A percentile compares a stretch with the other conserved stretches of the same genome.
Conservation (phyloP, 257 asterid genomes). For the Verbascum thapsus region DNA sequence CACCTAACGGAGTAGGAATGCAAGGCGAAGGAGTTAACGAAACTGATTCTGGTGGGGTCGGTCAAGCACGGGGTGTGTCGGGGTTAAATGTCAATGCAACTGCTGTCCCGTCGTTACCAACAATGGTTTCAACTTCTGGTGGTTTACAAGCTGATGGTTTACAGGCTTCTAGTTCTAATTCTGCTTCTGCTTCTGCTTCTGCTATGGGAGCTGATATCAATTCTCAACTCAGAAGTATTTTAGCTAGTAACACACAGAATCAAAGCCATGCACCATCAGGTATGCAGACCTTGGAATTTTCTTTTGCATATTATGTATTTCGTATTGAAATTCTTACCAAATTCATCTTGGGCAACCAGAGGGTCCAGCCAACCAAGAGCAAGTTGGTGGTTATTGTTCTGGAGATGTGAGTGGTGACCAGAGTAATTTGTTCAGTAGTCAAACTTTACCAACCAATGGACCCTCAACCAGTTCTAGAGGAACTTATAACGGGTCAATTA, state of each 20-base stretch:
- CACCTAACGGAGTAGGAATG: conserved; percentile 52
- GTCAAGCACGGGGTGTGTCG: conserved; percentile 46
- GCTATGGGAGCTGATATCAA: conserved; percentile 42
- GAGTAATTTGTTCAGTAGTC: conserved; percentile 25
- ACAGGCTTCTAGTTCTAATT: conserved; percentile 40
- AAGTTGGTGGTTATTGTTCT: conserved; percentile 35
- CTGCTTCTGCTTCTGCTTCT: conserved; percentile 38
- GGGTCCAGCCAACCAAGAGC: conserved; percentile 39
- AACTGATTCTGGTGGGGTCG: conserved; percentile 46
- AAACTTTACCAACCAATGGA: conserved; percentile 25
- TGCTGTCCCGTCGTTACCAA: conserved; percentile 45
- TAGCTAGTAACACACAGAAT: conserved; percentile 33
- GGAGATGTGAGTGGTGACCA: conserved; percentile 34
- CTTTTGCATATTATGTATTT: neutral
- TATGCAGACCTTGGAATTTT: conserved; percentile 13
- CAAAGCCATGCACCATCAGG: conserved; percentile 46
- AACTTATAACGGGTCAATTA: conserved; percentile 22
- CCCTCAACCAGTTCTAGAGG: conserved; percentile 39
- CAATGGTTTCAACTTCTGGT: conserved; percentile 45
- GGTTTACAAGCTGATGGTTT: conserved; percentile 39
- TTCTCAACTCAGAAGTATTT: conserved; percentile 40
- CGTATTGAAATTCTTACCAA: conserved; percentile 21
- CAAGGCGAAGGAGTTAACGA: conserved; percentile 50
- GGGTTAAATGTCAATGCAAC: conserved; percentile 35
- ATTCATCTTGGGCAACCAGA: conserved; percentile 46